Percentiles rank a stretch among this genome's conserved stretches.
Conservation (phyloP, 2,329 filamentous ascomycete genomes). For the Corinectria fuckeliana region DNA sequence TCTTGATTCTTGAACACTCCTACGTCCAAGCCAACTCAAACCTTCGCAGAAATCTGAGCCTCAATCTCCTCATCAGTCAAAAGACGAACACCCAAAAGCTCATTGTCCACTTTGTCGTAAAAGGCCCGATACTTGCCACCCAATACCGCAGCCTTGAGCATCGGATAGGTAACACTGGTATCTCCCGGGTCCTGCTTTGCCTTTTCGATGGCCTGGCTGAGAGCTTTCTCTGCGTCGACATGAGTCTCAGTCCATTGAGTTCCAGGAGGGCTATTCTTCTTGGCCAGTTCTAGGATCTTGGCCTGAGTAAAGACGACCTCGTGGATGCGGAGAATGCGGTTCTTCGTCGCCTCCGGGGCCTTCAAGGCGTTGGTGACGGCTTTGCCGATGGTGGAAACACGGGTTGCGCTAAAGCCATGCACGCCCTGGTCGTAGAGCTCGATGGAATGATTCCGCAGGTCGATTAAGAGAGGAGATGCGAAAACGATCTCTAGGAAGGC, state of each 20-base stretch:
- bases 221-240: not conserved
- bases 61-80: constrained; percentile 13
- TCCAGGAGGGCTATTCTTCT: not conserved
- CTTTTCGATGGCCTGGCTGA: not conserved
- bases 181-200: not conserved
- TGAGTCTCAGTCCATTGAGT: not conserved
- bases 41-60: not conserved
- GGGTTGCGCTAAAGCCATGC: constrained; percentile 4
- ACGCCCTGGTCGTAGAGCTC: constrained; percentile 1
- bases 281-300: constrained; percentile 1
- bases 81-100: constrained; percentile 6
- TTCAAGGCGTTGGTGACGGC: constrained; percentile 4
- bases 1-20: not conserved
- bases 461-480: not conserved
- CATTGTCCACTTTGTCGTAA: constrained; percentile 8
- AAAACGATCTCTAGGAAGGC: constrained; percentile 3
- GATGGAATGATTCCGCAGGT: not conserved
- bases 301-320: constrained; percentile 10
- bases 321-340: constrained; percentile 4
- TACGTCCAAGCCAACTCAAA: not conserved
- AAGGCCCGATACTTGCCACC: not conserved
- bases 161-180: not conserved
- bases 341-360: constrained; percentile 3
- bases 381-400: constrained; percentile 7
- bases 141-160: not conserved